phyloP scores from a whole-genome alignment of 202 grass and related monocot species.

The Carex arenaria region DNA sequence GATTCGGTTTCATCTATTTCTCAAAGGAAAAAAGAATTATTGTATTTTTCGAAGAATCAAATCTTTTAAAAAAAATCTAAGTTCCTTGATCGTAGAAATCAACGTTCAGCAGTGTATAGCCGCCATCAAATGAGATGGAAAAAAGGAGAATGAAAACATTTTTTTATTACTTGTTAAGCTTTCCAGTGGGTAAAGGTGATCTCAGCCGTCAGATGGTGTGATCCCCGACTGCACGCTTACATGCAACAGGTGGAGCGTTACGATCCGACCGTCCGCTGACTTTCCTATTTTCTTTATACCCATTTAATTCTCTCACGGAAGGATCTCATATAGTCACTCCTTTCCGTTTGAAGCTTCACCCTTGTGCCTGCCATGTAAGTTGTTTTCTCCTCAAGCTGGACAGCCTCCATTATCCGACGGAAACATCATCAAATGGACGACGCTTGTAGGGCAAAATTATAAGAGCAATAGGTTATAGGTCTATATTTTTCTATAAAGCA shows the following conservation, averaged over 20 bases:
- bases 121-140: neutral
- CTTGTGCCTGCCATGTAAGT: neutral
- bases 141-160: neutral
- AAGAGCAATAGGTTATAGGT: no score
- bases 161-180: no score
- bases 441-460: no score
- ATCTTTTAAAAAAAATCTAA: no score
- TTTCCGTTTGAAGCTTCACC: neutral
- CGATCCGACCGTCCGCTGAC: neutral
- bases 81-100: neutral
- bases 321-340: neutral
- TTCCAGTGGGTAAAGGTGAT: neutral
- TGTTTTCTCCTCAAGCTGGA: neutral
- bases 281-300: neutral
- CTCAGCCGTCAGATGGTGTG: conserved; percentile 4
- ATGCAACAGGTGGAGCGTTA: no score
- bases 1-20: no score
- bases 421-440: neutral
- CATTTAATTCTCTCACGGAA: neutral
- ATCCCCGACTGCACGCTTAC: neutral
- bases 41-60: no score
- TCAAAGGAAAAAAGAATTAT: no score
- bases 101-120: neutral
- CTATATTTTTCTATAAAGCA: no score
- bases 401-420: neutral